Evolutionary conservation across 2,329 filamentous ascomycete genomes (phyloP).

Genomic region (Dothiorella sarmentorum): DNA sequence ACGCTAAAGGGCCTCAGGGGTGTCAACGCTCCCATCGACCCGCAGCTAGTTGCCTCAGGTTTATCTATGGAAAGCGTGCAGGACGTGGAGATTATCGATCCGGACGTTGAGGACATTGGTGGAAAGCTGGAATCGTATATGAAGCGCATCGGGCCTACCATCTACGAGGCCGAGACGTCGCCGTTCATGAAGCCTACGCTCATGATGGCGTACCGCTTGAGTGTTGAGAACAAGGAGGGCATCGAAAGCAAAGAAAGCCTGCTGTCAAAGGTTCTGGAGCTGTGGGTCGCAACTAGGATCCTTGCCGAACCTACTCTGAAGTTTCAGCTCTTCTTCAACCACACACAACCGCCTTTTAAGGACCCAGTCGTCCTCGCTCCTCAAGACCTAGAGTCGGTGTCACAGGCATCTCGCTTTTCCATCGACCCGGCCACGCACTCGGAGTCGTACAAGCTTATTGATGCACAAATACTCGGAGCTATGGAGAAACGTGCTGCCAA

Average conservation of each 20-base stretch:
- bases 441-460: constrained; percentile 50
- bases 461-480: constrained; percentile 52
- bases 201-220: constrained; percentile 31
- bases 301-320: constrained; percentile 48
- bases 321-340: constrained; percentile 51
- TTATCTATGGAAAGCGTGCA: constrained; percentile 14
- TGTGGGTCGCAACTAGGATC: constrained; percentile 56
- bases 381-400: constrained; percentile 9
- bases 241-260: constrained; percentile 38
- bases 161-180: constrained; percentile 49
- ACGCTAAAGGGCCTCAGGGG: constrained; percentile 36
- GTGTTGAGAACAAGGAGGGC: constrained; percentile 27
- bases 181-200: constrained; percentile 52
- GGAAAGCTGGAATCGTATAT: constrained; percentile 54
- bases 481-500: constrained; percentile 53
- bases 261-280: constrained; percentile 50
- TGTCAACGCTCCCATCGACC: constrained; percentile 34
- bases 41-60: constrained; percentile 30
- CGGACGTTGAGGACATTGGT: constrained; percentile 48
- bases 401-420: constrained; percentile 6
- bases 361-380: constrained; percentile 29
- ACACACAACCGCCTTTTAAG: constrained; percentile 32
- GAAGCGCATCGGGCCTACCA: constrained; percentile 45
- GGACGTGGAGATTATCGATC: constrained; percentile 46
- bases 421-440: constrained; percentile 29